These are phyloP conservation scores for Colletotrichum neosansevieriae DNA, from an alignment of 2,329 filamentous ascomycete species.

Conservation along the genomic window DNA sequence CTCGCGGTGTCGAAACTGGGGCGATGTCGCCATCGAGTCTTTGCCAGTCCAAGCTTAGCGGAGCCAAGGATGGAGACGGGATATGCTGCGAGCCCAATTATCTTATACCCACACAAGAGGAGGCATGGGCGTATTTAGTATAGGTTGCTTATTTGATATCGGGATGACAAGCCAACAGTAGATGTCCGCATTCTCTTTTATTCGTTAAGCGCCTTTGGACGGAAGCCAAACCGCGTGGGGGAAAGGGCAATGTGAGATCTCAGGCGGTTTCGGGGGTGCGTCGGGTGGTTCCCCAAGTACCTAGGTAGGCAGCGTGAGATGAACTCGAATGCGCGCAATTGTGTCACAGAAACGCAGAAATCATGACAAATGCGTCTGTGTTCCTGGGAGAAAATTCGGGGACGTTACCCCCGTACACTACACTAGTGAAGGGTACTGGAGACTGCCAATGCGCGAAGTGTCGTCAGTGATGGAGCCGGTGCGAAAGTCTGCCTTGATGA, in stretches of 20 bases:
- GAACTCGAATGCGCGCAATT: neutral
- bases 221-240: conserved; percentile 11
- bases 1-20: conserved; percentile 39
- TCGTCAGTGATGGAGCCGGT: conserved; percentile 34
- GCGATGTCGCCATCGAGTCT: conserved; percentile 46
- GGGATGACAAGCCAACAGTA: conserved; percentile 6
- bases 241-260: conserved; percentile 6
- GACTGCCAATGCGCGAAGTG: conserved; percentile 25
- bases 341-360: conserved; percentile 2
- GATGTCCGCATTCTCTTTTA: neutral
- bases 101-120: conserved; percentile 26
- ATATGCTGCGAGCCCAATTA: conserved; percentile 28
- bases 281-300: conserved; percentile 19
- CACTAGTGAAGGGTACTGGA: conserved; percentile 16
- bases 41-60: conserved; percentile 41
- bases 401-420: conserved; percentile 1
- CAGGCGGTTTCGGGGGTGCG: conserved; percentile 21
- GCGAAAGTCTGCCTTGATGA: conserved; percentile 29
- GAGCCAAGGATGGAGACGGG: conserved; percentile 26
- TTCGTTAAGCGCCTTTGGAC: conserved; percentile 20
- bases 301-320: neutral
- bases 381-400: conserved; percentile 23
- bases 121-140: neutral
- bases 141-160: conserved; percentile 21
- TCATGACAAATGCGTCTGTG: conserved; percentile 1